Evolutionary conservation across 805 yeast genomes (phyloP), one percentile per base, ranked within the genome.

Genomic region (Wickerhamomyces pijperi): DNA sequence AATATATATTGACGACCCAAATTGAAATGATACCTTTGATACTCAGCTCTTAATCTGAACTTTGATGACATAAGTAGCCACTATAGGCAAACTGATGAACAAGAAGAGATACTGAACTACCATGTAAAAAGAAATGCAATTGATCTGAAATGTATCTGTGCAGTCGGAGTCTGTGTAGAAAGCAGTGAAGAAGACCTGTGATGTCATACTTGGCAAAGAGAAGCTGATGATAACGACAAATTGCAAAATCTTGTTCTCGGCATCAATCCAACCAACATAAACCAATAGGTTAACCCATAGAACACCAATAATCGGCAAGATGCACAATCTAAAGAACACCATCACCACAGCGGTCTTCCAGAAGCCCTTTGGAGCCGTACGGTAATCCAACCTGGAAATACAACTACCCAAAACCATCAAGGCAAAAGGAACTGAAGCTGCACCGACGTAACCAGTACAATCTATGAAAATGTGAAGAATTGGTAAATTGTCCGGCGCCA

Each of bases 371-470:
- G 88, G 85, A 49, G 87, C 61, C 5, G 63, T 51, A 6, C 63
- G 64, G 17, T 87, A 58, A 44, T 74, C 63, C 38, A 90, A 67
- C 36, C 96, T 64, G 1, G 95, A 82, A 33, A 90, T 75, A 2
- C 95, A 86, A 15, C 90, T 95, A 2, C 97, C 97, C 21, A 90
- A 59, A 42, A 90, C 53, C 35, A 85, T 56, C 43, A 90, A 63
- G 0, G 97, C 97, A 42, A 85, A 59, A 1, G 97, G 97, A 28
- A 90, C 95, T 37, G 83, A 76, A 0, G 96, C 96, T 20, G 76
- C 76, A 0, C 95, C 95, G 7, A 90, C 64, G 54, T 90, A 90
- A 2, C 73, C 54, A 0, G 90, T 68, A 46, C 79, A 75, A 54
- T 90, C 95, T 76, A 90, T 82, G 5, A 88, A 40, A 46, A 88